A percentile compares a stretch with the other conserved stretches of the same genome.
These are phyloP conservation scores for Quercus engelmannii DNA, from an alignment of 306 rosid species.

Conservation along the genomic window DNA sequence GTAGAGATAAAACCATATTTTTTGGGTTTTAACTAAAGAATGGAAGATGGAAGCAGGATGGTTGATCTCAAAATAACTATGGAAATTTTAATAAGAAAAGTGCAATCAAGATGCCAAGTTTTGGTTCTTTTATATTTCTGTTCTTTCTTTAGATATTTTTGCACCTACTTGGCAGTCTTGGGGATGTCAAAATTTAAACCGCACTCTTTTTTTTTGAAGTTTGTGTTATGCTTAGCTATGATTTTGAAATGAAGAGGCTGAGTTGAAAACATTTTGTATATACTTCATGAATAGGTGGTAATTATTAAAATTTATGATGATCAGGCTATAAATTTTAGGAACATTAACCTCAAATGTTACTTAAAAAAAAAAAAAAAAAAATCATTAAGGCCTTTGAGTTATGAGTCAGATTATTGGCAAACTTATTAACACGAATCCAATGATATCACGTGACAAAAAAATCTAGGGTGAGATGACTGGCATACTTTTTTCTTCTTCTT, in stretches of 20 bases:
- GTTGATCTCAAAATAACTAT: background rate
- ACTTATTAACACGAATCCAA: background rate
- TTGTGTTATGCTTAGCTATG: background rate
- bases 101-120: background rate
- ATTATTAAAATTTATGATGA: background rate
- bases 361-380: no score
- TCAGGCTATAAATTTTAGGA: conserved; percentile 8
- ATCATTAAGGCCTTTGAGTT: background rate
- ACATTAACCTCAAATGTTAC: background rate
- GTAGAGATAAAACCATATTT: background rate
- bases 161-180: background rate
- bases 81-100: background rate
- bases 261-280: conserved; percentile 3
- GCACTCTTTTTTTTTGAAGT: background rate
- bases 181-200: background rate
- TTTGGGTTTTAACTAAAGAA: background rate
- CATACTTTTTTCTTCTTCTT: background rate
- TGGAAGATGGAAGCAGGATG: background rate
- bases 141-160: no score
- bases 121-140: no score
- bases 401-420: background rate
- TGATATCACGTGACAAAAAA: background rate
- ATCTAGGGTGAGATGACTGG: background rate
- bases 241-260: conserved; percentile 1
- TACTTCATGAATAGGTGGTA: background rate